Evolutionary conservation across 176 grass and related monocot genomes (phyloP), one percentile per base, ranked within the genome.

Genomic region (Eremochloa ophiuroides): DNA sequence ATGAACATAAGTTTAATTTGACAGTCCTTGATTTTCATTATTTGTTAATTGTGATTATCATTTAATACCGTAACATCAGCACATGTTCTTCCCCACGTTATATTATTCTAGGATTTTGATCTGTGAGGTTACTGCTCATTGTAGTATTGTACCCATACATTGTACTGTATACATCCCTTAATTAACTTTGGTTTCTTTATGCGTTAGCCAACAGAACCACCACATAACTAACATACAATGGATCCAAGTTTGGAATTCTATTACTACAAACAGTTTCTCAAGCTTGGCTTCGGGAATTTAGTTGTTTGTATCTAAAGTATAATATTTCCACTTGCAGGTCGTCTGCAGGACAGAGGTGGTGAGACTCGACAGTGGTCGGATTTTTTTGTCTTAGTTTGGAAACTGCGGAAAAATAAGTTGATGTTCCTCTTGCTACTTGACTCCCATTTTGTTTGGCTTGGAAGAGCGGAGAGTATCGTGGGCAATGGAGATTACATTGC

Each of bases 391-490:
- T 28, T 29, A 17, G 23, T 70, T 79, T 73, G 18, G 38, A 78
- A 73, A 82, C 83, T 47, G 26, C 29, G 17, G 46, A 61, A 56
- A 89, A 89, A 87, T 87, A 94, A 94, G 17, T 31, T 85, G n/a
- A 72, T 67, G 46, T 51, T 89, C 23, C 44, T 78, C 14, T 28
- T 73, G 59, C 37, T 69, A 23, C 30, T 74, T 78, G 80, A 87
- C 44, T 85, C 29, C 76, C 73, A 74, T 81, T 89, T 89, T 89
- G 76, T 85, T 82, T 88, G 65, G 38, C 43, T 81, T 87, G 71
- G 73, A 75, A 85, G 81, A 87, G 63, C 66, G 80, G 83, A 71
- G 71, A 77, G 69, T 73, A 59, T 73, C 16, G 48, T 72, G 58
- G 69, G 61, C 48, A 80, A 66, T 22, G 48, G 28, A 77, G 66